Percentiles rank a stretch among this genome's conserved stretches.
Evolutionary conservation across 192 early-diverging fungal species (phyloP).

Genomic region (Polychytrium aggregatum): DNA sequence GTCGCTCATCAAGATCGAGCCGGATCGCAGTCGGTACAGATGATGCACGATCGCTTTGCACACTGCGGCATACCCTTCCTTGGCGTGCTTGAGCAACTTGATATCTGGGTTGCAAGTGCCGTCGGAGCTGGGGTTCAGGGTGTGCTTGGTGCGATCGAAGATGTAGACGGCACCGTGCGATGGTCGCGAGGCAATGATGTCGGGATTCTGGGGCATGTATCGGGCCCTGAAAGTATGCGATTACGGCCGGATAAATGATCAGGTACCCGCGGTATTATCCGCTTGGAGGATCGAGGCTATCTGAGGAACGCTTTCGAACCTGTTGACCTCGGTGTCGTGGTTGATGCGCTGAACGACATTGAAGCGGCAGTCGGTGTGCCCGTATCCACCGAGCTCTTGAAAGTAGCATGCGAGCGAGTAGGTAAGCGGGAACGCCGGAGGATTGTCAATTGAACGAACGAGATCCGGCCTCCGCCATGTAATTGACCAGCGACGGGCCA

Average conservation of each 20-base stretch:
- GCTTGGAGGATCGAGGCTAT: too few species aligned
- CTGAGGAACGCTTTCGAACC: slow-evolving; percentile 26
- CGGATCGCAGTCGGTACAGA: too few species aligned
- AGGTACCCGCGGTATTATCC: too few species aligned
- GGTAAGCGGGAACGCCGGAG: too few species aligned
- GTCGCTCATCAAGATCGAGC: too few species aligned
- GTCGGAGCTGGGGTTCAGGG: slow-evolving; percentile 58
- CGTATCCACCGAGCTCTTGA: slow-evolving; percentile 67
- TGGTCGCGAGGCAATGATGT: slow-evolving; percentile 93
- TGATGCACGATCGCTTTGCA: too few species aligned
- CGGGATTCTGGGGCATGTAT: slow-evolving; percentile 91
- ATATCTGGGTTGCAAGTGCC: slow-evolving; percentile 80
- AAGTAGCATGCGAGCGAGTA: too few species aligned
- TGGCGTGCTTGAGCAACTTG: slow-evolving; percentile 72
- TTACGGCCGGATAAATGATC: too few species aligned
- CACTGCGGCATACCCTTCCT: slow-evolving; percentile 69
- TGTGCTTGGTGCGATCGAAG: slow-evolving; percentile 89
- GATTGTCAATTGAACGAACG: too few species aligned
- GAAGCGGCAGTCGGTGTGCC: slow-evolving; percentile 74
- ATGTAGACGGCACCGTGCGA: slow-evolving; percentile 87
- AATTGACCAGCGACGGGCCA: too few species aligned
- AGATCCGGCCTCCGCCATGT: too few species aligned
- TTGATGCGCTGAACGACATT: slow-evolving; percentile 82
- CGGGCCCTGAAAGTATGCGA: slow-evolving; percentile 61
- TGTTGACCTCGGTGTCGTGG: slow-evolving; percentile 96